Conservation (phyloP, 768 basidiomycete species). For the Lactifluus volemus region DNA sequence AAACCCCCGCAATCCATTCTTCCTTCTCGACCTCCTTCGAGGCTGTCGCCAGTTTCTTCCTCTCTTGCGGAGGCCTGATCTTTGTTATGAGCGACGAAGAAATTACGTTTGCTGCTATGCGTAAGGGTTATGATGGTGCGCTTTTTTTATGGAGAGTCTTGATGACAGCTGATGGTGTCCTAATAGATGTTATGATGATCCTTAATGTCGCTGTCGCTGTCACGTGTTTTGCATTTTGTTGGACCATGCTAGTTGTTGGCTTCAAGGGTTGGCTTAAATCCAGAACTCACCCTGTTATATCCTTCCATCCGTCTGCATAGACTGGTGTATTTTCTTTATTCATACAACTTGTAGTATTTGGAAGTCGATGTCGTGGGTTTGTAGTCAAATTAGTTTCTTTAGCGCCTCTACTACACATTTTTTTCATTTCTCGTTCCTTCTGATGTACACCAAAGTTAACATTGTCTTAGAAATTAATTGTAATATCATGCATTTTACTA, state of each 20-base stretch:
- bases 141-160: not conserved
- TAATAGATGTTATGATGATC: conserved; percentile 81
- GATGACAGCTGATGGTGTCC: not conserved
- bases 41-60: conserved; percentile 77
- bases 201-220: conserved; percentile 77
- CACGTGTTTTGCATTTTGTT: conserved; percentile 80
- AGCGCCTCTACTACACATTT: not conserved
- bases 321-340: not conserved
- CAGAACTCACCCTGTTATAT: conserved; percentile 26
- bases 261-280: conserved; percentile 77
- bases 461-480: not conserved
- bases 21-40: conserved; percentile 90
- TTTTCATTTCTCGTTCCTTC: not conserved
- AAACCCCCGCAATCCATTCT: conserved; percentile 74
- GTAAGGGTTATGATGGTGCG: conserved; percentile 76
- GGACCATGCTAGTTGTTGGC: conserved; percentile 65
- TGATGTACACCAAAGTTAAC: not conserved
- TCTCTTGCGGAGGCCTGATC: conserved; percentile 79
- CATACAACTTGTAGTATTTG: not conserved
- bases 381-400: not conserved
- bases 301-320: conserved; percentile 32
- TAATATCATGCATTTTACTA: not conserved
- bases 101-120: conserved; percentile 84
- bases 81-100: conserved; percentile 92
- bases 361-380: not conserved